Base-by-base conservation (phyloP, 768 basidiomycete species). In the Suillus lakei region DNA sequence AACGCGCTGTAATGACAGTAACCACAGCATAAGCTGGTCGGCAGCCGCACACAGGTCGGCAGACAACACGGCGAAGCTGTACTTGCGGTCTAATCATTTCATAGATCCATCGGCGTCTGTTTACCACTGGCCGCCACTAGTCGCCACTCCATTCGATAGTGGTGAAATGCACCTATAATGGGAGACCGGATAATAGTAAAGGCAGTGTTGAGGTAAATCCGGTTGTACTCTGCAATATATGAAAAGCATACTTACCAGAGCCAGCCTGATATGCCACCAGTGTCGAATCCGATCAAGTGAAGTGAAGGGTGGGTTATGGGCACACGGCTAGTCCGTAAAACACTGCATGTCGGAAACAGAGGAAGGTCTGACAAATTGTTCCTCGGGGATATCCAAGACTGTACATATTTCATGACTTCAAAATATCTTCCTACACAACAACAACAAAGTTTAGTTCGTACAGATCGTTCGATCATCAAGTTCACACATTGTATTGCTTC, bases 401-500 rank as follows among this genome's bases (percentile, higher is more conserved):
- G 36, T 18, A 26, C 26, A 39, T 30, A 59, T 59, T 59, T 59
- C 9, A 59, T 6, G 12, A 41, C 26, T 28, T 56, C 34, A n/a
- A 56, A 38, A 21, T 56, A 36, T 5, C 21, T 56, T 59, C 39
- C 16, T 26, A 38, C 15, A 23, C 21, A 36, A 55, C 34, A 15
- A 50, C 26, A 8, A 58, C 58, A 18, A 18, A 12, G 26, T 21
- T 21, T 26, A 9, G 38, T 58, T 58, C 18, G 10, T 30, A 21
- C 10, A 26, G 15, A 50, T 6, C 26, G 48, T 38, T 39, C 16
- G 56, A 36, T 16, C 16, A 28, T 26, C 56, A 34, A 32, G 46
- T 44, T 69, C 61, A 69, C 26, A 32, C 62, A 0, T 67, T 36
- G 39, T 63, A 67, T 1, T 30, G n/a, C 28, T 66, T 73, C 61